A percentile compares a stretch with the other conserved stretches of the same genome.
Conservation (phyloP, 2,329 filamentous ascomycete species). For the Fusarium continuum region DNA sequence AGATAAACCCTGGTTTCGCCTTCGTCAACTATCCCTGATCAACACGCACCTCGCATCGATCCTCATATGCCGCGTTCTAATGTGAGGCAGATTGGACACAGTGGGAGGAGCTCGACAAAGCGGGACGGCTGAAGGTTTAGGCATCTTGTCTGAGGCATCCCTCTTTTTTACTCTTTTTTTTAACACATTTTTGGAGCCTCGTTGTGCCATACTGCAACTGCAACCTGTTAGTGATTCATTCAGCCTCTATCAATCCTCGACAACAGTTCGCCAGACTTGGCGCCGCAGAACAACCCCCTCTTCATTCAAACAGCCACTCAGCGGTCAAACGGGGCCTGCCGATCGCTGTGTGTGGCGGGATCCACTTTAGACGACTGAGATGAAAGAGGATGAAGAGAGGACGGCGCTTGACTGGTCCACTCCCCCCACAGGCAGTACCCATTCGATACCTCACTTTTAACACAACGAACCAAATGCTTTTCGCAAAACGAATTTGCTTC, state of each 20-base stretch:
- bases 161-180: background rate
- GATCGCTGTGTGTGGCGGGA: constrained; percentile 36
- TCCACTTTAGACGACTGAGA: constrained; percentile 41
- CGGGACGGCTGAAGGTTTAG: background rate
- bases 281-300: constrained; percentile 17
- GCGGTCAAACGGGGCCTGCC: constrained; percentile 17
- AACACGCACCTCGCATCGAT: constrained; percentile 39
- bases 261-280: constrained; percentile 34
- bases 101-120: background rate
- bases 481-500: background rate
- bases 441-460: constrained; percentile 13
- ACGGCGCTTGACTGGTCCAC: constrained; percentile 37
- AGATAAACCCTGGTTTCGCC: constrained; percentile 16
- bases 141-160: background rate
- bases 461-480: constrained; percentile 9
- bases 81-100: constrained; percentile 5
- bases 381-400: constrained; percentile 35
- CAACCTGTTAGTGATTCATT: constrained; percentile 1
- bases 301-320: constrained; percentile 28
- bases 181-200: constrained; percentile 2
- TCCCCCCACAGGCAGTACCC: constrained; percentile 8
- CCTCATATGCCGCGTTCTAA: constrained; percentile 29
- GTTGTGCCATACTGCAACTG: background rate
- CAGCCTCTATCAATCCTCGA: constrained; percentile 18
- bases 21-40: constrained; percentile 36